Evolutionary conservation across 495 filamentous ascomycete genomes (phyloP).

Genomic region (Neurospora intermedia): DNA sequence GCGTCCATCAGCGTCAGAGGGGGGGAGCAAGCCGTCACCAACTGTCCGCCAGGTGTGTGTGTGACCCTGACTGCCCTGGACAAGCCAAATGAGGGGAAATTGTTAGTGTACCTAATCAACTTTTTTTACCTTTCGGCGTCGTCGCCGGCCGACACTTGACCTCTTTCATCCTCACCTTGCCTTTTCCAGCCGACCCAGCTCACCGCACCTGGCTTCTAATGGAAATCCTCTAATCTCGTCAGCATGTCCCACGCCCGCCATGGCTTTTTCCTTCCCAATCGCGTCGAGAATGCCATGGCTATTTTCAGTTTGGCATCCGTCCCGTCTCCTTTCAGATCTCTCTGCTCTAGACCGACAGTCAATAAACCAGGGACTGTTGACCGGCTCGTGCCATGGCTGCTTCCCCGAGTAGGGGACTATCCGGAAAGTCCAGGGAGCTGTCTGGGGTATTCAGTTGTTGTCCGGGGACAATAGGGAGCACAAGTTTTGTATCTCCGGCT

Average conservation of each 20-base stretch:
- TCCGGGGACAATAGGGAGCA: neutral
- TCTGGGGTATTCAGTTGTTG: neutral
- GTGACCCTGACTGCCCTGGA: neutral
- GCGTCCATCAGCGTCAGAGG: neutral
- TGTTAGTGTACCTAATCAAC: neutral
- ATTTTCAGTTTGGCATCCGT: neutral
- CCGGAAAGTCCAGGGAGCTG: neutral
- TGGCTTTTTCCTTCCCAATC: neutral
- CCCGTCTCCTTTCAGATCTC: neutral
- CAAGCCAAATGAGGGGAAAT: neutral
- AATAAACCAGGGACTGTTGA: neutral
- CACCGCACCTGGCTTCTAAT: neutral
- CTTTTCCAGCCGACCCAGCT: neutral
- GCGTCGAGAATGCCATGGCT: neutral
- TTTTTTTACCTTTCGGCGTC: neutral
- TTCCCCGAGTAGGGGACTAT: neutral
- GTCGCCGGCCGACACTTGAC: neutral
- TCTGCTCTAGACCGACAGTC: neutral
- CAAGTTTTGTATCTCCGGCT: neutral
- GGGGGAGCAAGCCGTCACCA: neutral
- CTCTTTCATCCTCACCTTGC: neutral
- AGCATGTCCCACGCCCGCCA: neutral
- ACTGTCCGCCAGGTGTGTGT: neutral
- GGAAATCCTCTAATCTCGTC: neutral
- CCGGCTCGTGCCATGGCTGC: neutral